Evolutionary conservation across 1,139 yeast genomes (phyloP).

Genomic region (Pichia sp.): DNA sequence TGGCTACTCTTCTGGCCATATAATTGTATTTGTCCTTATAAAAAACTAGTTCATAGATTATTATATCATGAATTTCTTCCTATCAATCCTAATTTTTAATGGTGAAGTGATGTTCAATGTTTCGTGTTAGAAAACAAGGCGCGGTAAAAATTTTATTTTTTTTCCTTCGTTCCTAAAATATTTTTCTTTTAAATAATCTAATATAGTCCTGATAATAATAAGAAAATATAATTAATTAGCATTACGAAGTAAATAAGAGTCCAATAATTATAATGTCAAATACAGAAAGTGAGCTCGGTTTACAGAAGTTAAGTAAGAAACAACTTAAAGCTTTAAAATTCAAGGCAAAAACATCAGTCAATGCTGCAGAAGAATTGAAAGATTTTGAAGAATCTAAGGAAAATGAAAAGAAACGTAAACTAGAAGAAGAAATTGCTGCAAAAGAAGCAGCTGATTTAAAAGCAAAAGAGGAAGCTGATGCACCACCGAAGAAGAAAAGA

Average conservation of each 20-base stretch:
- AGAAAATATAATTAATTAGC: too few relatives aligned
- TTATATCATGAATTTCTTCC: too few relatives aligned
- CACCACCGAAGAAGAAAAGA: conserved; percentile 48
- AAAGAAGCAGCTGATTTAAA: conserved; percentile 7
- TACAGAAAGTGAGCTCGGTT: too few relatives aligned
- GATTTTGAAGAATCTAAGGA: conserved; percentile 27
- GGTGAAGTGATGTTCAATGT: too few relatives aligned
- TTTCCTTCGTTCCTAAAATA: neutral
- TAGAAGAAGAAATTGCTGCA: conserved; percentile 20
- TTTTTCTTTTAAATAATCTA: too few relatives aligned
- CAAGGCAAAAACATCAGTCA: conserved; percentile 42
- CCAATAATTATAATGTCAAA: neutral
- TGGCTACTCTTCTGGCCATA: conserved; percentile 18
- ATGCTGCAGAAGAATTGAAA: conserved; percentile 32
- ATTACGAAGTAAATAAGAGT: too few relatives aligned
- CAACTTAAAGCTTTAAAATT: conserved; percentile 75
- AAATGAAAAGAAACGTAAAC: conserved; percentile 25
- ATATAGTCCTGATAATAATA: too few relatives aligned
- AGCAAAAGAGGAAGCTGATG: conserved; percentile 18
- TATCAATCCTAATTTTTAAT: too few relatives aligned
- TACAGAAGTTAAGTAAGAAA: conserved; percentile 65
- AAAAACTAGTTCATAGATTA: too few relatives aligned
- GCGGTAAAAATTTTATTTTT: conserved; percentile 2
- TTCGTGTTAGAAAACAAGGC: too few relatives aligned
- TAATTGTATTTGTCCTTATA: neutral